phyloP scores from a whole-genome alignment of 2,329 filamentous ascomycete genomes.

The Trichoderma atrobrunneum region DNA sequence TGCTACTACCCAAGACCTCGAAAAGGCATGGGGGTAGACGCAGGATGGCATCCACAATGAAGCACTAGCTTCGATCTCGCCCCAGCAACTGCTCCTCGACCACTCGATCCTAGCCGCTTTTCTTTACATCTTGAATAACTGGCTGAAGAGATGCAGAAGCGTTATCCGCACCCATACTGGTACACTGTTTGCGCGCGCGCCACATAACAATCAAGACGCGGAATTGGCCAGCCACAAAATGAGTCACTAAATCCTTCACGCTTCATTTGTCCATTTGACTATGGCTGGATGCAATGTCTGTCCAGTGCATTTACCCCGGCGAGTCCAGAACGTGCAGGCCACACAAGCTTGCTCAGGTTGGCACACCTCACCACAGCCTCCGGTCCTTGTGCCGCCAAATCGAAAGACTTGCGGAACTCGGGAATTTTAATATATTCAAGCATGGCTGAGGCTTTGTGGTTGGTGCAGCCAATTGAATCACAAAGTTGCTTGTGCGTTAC shows the following conservation, averaged over 20 bases:
- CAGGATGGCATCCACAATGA: conserved; percentile 10
- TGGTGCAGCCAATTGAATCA: conserved; percentile 1
- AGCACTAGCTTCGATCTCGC: conserved; percentile 16
- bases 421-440: conserved; percentile 13
- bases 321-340: background rate
- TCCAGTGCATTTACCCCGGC: background rate
- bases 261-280: background rate
- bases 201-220: background rate
- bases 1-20: background rate
- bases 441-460: conserved; percentile 6
- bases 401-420: background rate
- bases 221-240: background rate
- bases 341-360: background rate
- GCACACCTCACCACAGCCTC: background rate
- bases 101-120: background rate
- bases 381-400: background rate
- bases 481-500: conserved; percentile 7
- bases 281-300: background rate
- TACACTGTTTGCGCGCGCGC: background rate
- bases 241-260: conserved; percentile 2
- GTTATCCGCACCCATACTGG: background rate
- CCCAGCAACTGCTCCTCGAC: background rate
- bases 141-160: background rate
- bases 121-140: background rate
- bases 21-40: background rate